Evolutionary conservation across 2,329 filamentous ascomycete genomes (phyloP).

Genomic region (Fusarium metavorans): DNA sequence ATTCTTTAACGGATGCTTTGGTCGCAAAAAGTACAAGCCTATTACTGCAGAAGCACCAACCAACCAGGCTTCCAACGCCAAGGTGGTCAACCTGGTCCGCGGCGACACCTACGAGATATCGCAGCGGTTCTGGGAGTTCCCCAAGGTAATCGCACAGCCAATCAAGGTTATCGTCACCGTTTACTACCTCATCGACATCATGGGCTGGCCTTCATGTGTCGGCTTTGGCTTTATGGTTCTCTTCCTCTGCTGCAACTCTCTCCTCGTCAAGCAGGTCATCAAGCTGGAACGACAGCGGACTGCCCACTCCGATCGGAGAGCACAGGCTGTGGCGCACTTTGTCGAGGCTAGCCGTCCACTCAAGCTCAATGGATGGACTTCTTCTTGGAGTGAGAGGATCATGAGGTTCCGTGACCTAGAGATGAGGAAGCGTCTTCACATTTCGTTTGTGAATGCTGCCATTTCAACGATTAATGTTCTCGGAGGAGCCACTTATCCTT

Average conservation of each 20-base stretch:
- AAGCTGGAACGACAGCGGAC: slow-evolving; percentile 78
- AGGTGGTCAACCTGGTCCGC: slow-evolving; percentile 89
- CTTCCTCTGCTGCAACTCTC: slow-evolving; percentile 76
- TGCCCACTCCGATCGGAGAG: slow-evolving; percentile 78
- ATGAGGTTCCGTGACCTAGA: slow-evolving; percentile 51
- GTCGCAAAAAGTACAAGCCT: slow-evolving; percentile 31
- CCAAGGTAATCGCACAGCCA: slow-evolving; percentile 80
- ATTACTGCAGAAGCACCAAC: slow-evolving; percentile 44
- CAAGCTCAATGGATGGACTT: slow-evolving; percentile 57
- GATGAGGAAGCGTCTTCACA: slow-evolving; percentile 53
- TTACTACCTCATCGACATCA: slow-evolving; percentile 74
- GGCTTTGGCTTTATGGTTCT: slow-evolving; percentile 77
- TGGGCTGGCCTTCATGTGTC: slow-evolving; percentile 83
- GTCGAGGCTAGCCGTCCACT: slow-evolving; percentile 84
- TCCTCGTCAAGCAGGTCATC: slow-evolving; percentile 75
- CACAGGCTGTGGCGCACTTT: slow-evolving; percentile 86
- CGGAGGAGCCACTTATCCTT: slow-evolving; percentile 80
- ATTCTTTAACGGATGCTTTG: slow-evolving; percentile 35
- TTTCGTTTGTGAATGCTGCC: slow-evolving; percentile 52
- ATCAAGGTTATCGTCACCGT: slow-evolving; percentile 78
- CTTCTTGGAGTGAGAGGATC: slow-evolving; percentile 52
- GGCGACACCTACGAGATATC: slow-evolving; percentile 85
- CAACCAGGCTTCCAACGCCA: slow-evolving; percentile 82
- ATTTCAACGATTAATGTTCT: slow-evolving; percentile 79
- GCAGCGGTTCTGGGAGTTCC: slow-evolving; percentile 90